These are phyloP conservation scores for Geoglossum cookeanum DNA, from an alignment of 2,329 filamentous ascomycete genomes.

Conservation along the genomic window DNA sequence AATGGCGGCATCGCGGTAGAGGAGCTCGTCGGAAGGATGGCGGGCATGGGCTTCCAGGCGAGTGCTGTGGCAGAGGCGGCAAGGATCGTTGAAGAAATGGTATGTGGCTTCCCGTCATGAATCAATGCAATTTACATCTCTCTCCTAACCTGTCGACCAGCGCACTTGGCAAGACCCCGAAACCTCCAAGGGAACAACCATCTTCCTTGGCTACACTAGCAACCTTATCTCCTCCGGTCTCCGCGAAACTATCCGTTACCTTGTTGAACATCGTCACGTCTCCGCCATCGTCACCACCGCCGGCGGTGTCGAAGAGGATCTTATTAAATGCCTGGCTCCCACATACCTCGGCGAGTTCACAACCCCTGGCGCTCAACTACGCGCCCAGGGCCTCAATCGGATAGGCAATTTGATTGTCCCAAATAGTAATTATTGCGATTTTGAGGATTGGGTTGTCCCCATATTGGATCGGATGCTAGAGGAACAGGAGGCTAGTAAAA, in stretches of 20 bases:
- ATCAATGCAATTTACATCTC: not conserved
- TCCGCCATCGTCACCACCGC: constrained; percentile 90
- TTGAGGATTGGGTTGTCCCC: constrained; percentile 94
- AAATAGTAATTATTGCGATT: constrained; percentile 92
- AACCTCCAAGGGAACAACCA: constrained; percentile 63
- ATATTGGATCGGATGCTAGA: constrained; percentile 87
- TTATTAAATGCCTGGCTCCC: constrained; percentile 92
- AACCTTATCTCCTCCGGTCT: constrained; percentile 95
- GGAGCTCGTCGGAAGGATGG: constrained; percentile 66
- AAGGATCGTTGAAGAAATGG: constrained; percentile 90
- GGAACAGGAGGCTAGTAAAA: constrained; percentile 68
- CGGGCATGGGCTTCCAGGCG: constrained; percentile 69
- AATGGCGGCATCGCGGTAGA: constrained; percentile 57
- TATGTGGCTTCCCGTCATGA: constrained; percentile 23
- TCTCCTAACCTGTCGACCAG: constrained; percentile 21
- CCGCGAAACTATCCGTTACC: constrained; percentile 74
- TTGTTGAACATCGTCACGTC: constrained; percentile 83
- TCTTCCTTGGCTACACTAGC: constrained; percentile 93
- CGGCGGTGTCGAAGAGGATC: constrained; percentile 87
- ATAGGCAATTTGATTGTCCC: constrained; percentile 93
- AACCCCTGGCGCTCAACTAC: constrained; percentile 55
- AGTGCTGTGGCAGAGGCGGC: constrained; percentile 71
- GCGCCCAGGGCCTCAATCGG: constrained; percentile 74
- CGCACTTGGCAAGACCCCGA: constrained; percentile 66
- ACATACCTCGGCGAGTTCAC: constrained; percentile 85